A percentile compares a stretch with the other conserved stretches of the same genome.
These are phyloP conservation scores for Apiospora aurea DNA, from an alignment of 2,329 filamentous ascomycete genomes.

Conservation along the genomic window DNA sequence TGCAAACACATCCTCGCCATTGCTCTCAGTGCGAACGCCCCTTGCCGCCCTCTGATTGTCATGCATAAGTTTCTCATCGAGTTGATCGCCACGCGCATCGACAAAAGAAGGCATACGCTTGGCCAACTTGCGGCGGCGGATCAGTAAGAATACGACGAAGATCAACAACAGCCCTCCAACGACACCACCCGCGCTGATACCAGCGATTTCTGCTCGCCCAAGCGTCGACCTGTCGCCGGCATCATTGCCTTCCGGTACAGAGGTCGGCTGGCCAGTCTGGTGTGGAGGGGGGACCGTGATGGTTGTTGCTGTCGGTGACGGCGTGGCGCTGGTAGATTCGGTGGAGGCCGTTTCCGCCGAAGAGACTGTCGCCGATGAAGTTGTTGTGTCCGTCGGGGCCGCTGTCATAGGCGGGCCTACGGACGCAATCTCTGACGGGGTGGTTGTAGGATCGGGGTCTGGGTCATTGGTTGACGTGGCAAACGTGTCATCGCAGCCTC, in stretches of 20 bases:
- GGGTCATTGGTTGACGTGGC: not conserved
- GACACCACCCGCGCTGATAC: constrained; percentile 32
- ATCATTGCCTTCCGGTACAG: not conserved
- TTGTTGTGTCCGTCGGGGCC: not conserved
- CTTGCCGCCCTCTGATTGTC: constrained; percentile 27
- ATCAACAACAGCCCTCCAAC: constrained; percentile 31
- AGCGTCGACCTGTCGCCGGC: not conserved
- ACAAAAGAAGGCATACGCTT: constrained; percentile 30
- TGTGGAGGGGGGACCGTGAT: not conserved
- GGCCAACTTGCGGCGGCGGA: constrained; percentile 33
- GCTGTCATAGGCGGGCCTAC: not conserved
- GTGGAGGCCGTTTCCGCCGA: not conserved
- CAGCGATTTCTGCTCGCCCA: constrained; percentile 29
- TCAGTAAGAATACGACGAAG: constrained; percentile 32
- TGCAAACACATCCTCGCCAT: constrained; percentile 48
- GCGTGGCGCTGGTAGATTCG: not conserved
- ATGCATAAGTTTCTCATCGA: constrained; percentile 28
- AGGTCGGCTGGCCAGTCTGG: not conserved
- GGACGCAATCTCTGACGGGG: not conserved
- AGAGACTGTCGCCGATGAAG: not conserved
- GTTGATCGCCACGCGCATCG: constrained; percentile 22
- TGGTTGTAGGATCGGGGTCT: not conserved
- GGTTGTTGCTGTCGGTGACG: constrained; percentile 3
- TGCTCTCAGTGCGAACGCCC: constrained; percentile 10
- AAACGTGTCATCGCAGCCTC: not conserved